Evolutionary conservation across 1,139 yeast species (phyloP), one percentile per base, ranked within the genome.

Genomic region (Komagataea norvegica): DNA sequence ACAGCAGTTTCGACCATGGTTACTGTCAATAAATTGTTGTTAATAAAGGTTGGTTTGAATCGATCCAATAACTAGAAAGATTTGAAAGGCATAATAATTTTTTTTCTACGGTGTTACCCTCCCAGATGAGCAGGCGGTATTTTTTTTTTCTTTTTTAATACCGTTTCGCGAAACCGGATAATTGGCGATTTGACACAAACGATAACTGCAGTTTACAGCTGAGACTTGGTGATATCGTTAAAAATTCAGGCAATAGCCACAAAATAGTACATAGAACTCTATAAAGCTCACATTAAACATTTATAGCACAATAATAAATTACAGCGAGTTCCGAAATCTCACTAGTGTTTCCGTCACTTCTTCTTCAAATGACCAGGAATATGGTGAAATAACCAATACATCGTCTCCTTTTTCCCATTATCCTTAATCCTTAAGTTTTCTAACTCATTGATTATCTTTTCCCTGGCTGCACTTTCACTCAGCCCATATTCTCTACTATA

Each of bases 341-440:
- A 8, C 4, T 17, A 16, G 4, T n/a, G 7, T 17, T 14, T 16
- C 15, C 11, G 19, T 36, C 36, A 40, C 38, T 44, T 43, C 42
- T 47, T 50, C 43, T 51, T 53, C 26, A 62, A 22, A 33, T 48
- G 54, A 49, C 48, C 36, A 42, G 51, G 47, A 23, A 53, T 31
- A 34, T 53, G 49, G 30, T 53, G 56, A 38, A 51, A 51, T 20
- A 53, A 66, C 66, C 24, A 79, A 62, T 33, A 77, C 79, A 55
- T 65, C 2, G 57, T 49, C 30, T 51, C 55, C 31, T 49, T 51
- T 27, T 48, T 51, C 10, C 56, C 55, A 33, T 43, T 41, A 2
- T 40, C 46, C 32, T 48, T 49, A 1, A 29, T 27, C 37, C 57
- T 45, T 23, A 38, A 16, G n/a, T 25, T 25, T 31, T 53, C 57